phyloP scores from a whole-genome alignment of 768 basidiomycete genomes.

The Boletus barrowsii region DNA sequence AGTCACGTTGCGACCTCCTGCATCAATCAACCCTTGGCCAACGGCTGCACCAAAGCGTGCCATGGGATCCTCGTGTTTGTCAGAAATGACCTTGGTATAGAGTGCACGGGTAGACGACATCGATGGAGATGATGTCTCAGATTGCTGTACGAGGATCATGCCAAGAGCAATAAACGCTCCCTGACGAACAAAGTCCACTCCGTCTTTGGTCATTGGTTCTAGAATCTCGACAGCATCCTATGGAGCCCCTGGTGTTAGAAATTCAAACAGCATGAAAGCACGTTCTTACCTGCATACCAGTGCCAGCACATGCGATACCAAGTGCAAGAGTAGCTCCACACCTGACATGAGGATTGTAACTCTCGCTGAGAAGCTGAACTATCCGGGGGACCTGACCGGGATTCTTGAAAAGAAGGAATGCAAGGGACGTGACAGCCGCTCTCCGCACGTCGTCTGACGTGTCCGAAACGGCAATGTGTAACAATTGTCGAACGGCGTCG shows the following conservation, averaged over 20 bases:
- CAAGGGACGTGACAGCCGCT: conserved; percentile 93
- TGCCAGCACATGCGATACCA: conserved; percentile 96
- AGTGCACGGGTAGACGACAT: conserved; percentile 76
- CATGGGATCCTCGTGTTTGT: conserved; percentile 99
- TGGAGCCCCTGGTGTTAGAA: background rate
- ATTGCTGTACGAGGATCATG: conserved; percentile 96
- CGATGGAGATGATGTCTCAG: conserved; percentile 84
- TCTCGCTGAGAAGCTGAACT: conserved; percentile 94
- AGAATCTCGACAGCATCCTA: conserved; percentile 95
- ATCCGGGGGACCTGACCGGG: conserved; percentile 94
- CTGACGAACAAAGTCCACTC: conserved; percentile 97
- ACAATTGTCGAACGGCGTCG: conserved; percentile 81
- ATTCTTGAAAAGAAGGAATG: conserved; percentile 96
- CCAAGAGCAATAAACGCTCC: conserved; percentile 94
- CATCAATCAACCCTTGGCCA: conserved; percentile 96
- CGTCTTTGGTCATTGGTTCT: conserved; percentile 97
- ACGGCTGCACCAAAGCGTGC: conserved; percentile 96
- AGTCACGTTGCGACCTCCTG: conserved; percentile 94
- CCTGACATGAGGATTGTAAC: conserved; percentile 97
- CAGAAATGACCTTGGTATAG: conserved; percentile 84
- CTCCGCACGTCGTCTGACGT: conserved; percentile 96
- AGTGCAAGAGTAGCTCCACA: conserved; percentile 96
- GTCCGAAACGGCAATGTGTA: conserved; percentile 97
- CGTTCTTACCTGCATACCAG: conserved; percentile 76
- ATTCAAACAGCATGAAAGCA: background rate